A percentile compares a stretch with the other conserved stretches of the same genome.
phyloP scores from a whole-genome alignment of 257 asterid genomes.

The Solanum appendiculatum region DNA sequence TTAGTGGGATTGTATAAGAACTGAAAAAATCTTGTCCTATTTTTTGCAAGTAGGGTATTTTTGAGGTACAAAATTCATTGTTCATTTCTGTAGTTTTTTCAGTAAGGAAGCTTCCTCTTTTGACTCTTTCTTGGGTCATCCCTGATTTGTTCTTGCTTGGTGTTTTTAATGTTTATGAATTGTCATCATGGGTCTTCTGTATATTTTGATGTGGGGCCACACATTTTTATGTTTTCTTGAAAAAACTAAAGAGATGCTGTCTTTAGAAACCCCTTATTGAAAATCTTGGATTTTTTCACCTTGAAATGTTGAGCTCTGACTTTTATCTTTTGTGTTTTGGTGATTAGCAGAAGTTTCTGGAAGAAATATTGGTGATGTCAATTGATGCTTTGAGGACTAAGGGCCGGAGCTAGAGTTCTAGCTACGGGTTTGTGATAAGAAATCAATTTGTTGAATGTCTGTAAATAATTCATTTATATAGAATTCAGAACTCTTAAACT shows the following conservation, averaged over 20 bases:
- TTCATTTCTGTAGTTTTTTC: background rate
- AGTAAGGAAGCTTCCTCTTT: background rate
- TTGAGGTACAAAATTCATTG: background rate
- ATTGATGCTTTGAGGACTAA: background rate
- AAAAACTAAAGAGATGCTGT: background rate
- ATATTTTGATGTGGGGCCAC: background rate
- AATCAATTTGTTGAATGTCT: background rate
- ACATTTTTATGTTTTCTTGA: background rate
- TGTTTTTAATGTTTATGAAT: background rate
- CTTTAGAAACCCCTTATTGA: background rate
- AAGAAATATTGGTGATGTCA: slow-evolving; percentile 13
- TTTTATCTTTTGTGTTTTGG: background rate
- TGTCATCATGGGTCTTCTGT: background rate
- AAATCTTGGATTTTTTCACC: slow-evolving; percentile 5
- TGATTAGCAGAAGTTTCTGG: slow-evolving; percentile 15
- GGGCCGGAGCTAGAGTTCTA: background rate
- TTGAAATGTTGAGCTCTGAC: slow-evolving; percentile 7
- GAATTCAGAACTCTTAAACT: background rate
- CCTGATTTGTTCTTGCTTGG: background rate
- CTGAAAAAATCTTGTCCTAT: background rate
- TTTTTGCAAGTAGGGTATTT: background rate
- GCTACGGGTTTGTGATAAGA: background rate
- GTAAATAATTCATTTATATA: background rate
- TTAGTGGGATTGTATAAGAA: background rate
- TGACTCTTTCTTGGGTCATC: background rate